These are phyloP conservation scores for Pisolithus albus DNA, from an alignment of 768 basidiomycete species.

Conservation along the genomic window DNA sequence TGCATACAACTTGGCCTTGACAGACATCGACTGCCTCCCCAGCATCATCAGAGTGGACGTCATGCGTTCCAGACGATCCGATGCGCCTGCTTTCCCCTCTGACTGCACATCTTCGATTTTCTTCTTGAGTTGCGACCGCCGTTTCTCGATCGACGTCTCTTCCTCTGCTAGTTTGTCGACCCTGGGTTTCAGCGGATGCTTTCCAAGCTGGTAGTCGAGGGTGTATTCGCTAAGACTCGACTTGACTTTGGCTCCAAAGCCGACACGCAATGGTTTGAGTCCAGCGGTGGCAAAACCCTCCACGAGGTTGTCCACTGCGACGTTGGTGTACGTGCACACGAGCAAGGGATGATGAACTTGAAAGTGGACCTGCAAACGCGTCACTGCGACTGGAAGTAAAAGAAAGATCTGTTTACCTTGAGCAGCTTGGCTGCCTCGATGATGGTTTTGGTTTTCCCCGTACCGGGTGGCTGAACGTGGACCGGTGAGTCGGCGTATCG, in stretches of 20 bases:
- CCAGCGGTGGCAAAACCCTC: slow-evolving; percentile 58
- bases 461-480: slow-evolving; percentile 68
- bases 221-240: slow-evolving; percentile 49
- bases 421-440: slow-evolving; percentile 77
- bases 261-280: slow-evolving; percentile 72
- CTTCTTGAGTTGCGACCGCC: slow-evolving; percentile 20
- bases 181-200: slow-evolving; percentile 48
- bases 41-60: slow-evolving; percentile 16
- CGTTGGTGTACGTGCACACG: slow-evolving; percentile 93
- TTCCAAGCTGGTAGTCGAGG: slow-evolving; percentile 55
- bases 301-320: slow-evolving; percentile 86
- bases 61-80: slow-evolving; percentile 25
- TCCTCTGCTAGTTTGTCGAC: slow-evolving; percentile 38
- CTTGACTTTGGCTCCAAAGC: slow-evolving; percentile 54
- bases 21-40: slow-evolving; percentile 27
- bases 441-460: slow-evolving; percentile 90
- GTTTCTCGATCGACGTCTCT: slow-evolving; percentile 26
- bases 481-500: not conserved
- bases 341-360: slow-evolving; percentile 77
- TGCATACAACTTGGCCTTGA: slow-evolving; percentile 43
- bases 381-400: not conserved
- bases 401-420: slow-evolving; percentile 40
- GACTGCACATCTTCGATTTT: slow-evolving; percentile 17
- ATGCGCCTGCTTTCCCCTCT: slow-evolving; percentile 9
- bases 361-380: slow-evolving; percentile 53